phyloP scores from a whole-genome alignment of 2,329 filamentous ascomycete genomes.

The Colletotrichum sp. region DNA sequence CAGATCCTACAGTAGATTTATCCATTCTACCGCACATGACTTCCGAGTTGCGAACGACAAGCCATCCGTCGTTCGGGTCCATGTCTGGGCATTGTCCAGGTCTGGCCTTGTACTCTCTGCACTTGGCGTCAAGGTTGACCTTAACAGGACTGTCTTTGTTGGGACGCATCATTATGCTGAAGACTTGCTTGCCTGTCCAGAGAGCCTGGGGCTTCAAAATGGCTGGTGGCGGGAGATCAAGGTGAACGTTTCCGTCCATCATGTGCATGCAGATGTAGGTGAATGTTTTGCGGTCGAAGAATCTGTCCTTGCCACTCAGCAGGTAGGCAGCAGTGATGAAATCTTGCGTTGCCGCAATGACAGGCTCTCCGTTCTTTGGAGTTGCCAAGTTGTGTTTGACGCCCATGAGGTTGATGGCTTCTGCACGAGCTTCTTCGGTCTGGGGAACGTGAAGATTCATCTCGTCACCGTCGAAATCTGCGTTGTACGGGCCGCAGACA shows the following conservation, averaged over 20 bases:
- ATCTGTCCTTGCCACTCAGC: conserved; percentile 89
- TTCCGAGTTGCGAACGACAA: conserved; percentile 94
- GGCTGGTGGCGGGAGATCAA: conserved; percentile 87
- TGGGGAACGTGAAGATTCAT: conserved; percentile 99
- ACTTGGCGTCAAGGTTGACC: conserved; percentile 93
- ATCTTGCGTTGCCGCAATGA: conserved; percentile 98
- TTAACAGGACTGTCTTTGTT: conserved; percentile 83
- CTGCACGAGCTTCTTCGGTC: conserved; percentile 93
- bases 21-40: conserved; percentile 98
- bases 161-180: conserved; percentile 88
- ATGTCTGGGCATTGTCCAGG: conserved; percentile 68
- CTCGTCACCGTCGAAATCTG: conserved; percentile 98
- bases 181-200: conserved; percentile 98
- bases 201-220: conserved; percentile 84
- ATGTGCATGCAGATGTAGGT: conserved; percentile 92
- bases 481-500: conserved; percentile 97
- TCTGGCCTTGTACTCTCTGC: conserved; percentile 76
- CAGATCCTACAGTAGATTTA: conserved; percentile 94
- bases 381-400: conserved; percentile 96
- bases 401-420: conserved; percentile 96
- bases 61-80: conserved; percentile 86
- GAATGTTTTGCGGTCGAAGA: conserved; percentile 89
- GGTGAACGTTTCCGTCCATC: conserved; percentile 78
- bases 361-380: conserved; percentile 96
- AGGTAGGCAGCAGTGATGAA: conserved; percentile 97